Evolutionary conservation across 306 rosid genomes (phyloP).

Genomic region (Quercus agrifolia): DNA sequence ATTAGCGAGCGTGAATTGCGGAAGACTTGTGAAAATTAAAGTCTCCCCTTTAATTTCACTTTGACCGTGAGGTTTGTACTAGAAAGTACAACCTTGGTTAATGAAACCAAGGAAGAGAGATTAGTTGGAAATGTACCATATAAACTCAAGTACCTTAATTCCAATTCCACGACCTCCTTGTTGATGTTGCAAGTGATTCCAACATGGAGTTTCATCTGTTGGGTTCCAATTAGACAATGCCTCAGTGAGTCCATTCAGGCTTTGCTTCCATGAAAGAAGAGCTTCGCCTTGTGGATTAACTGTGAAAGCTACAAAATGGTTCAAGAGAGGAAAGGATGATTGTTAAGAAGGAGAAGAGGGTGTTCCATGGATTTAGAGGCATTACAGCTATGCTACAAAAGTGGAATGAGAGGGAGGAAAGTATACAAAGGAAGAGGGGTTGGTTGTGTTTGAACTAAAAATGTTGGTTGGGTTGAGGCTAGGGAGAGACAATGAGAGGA

Average conservation of each 20-base stretch:
- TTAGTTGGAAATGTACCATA: constrained; percentile 59
- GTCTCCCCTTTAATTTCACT: too few relatives aligned
- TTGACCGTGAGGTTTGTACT: constrained; percentile 74
- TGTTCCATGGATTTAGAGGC: constrained; percentile 75
- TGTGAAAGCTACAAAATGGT: constrained; percentile 24
- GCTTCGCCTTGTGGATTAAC: constrained; percentile 78
- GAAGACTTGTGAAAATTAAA: too few relatives aligned
- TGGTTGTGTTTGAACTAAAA: too few relatives aligned
- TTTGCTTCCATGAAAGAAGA: constrained; percentile 80
- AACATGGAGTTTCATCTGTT: constrained; percentile 59
- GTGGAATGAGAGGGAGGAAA: constrained; percentile 39
- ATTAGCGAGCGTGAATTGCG: accelerated
- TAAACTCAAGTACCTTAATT: constrained; percentile 56
- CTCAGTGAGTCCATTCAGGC: constrained; percentile 54
- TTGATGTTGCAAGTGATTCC: constrained; percentile 67
- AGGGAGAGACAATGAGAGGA: constrained; percentile 71
- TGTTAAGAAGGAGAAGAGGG: constrained; percentile 35
- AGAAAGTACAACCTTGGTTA: constrained; percentile 49
- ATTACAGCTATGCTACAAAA: constrained; percentile 57
- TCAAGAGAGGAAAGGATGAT: neutral
- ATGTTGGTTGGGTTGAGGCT: constrained; percentile 39
- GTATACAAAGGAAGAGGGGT: constrained; percentile 14
- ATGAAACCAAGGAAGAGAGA: constrained; percentile 54
- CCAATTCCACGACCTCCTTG: constrained; percentile 47
- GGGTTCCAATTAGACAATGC: constrained; percentile 58